Conservation (phyloP, 306 rosid species). For the Vigna trinervia region DNA sequence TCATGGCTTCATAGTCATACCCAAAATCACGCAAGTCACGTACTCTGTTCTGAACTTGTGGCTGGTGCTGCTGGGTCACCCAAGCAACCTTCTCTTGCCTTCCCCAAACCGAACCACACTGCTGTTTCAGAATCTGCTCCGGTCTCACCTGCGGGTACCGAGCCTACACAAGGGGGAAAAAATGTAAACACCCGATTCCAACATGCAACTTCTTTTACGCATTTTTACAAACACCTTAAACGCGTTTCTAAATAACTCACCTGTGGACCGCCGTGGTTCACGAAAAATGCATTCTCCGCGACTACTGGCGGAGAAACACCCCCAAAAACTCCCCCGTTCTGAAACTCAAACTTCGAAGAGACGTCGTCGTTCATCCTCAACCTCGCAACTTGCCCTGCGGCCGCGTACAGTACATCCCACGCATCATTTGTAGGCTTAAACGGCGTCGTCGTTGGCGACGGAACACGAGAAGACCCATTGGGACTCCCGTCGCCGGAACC, state of each 20-base stretch:
- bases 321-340: conserved; percentile 47
- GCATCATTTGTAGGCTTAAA: conserved; percentile 56
- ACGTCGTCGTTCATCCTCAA: conserved; percentile 58
- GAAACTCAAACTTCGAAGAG: conserved; percentile 28
- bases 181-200: neutral
- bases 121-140: conserved; percentile 50
- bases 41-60: conserved; percentile 51
- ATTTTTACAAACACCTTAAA: neutral
- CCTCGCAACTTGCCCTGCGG: conserved; percentile 87
- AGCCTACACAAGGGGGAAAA: conserved; percentile 11
- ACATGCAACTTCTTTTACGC: neutral
- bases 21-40: conserved; percentile 43
- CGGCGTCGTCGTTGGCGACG: conserved; percentile 85
- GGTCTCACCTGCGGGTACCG: conserved; percentile 32
- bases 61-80: conserved; percentile 57
- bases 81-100: conserved; percentile 54
- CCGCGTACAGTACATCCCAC: conserved; percentile 80
- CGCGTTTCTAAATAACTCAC: neutral
- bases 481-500: conserved; percentile 79
- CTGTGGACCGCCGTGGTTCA: conserved; percentile 43
- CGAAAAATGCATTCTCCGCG: conserved; percentile 39
- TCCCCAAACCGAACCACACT: conserved; percentile 53
- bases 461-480: conserved; percentile 61
- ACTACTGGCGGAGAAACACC: conserved; percentile 34
- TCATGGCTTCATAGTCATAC: conserved; percentile 34